Evolutionary conservation across 345 rosid species (phyloP), one percentile per base, ranked within the genome.

Genomic region (Rhodamnia rubescens): DNA sequence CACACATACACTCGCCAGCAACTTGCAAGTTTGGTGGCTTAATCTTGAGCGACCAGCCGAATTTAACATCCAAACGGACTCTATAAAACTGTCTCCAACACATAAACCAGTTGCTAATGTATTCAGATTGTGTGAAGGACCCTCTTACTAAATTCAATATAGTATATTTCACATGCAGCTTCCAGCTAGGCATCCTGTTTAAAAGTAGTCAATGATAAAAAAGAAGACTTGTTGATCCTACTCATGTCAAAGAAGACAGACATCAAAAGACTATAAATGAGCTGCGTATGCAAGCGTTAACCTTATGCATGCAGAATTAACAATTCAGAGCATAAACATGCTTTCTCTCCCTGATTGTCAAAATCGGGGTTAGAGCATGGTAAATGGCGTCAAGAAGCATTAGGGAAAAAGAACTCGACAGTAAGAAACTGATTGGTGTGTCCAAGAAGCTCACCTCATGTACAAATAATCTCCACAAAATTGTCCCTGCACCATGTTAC

Each of bases 381-480:
- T 8, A 64, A 64, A 64, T 64, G 44, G 75, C 12, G 4, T 64
- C 75, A 32, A 64, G 32, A 64, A 32, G 22, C 75, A 11, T 64
- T 64, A 32, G 44, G 8, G 1, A 64, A 64, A 36, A 29, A 64
- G 27, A 83, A 55, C 51, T 52, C 3, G 0, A 54, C 10, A 59
- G 58, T 20, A 47, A 59, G 40, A 57, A 36, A 50, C 52, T 57
- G 36, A 59, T 84, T 42, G 82, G 8, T 50, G 82, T 50, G 78
- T 82, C 27, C 53, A 75, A 84, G 75, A 84, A 58, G 20, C 82
- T 36, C 82, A 94, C 99, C 99, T 95, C 95, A 93, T 95, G 88
- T 92, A 94, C 91, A 97, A 88, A 90, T 98, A 97, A 90, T 95
- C 99, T 87, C 98, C 98, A 85, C 98, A 97, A 87, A 95, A 95